A percentile compares a stretch with the other conserved stretches of the same genome.
Conservation (phyloP, 306 rosid species). For the Cicer arietinum region DNA sequence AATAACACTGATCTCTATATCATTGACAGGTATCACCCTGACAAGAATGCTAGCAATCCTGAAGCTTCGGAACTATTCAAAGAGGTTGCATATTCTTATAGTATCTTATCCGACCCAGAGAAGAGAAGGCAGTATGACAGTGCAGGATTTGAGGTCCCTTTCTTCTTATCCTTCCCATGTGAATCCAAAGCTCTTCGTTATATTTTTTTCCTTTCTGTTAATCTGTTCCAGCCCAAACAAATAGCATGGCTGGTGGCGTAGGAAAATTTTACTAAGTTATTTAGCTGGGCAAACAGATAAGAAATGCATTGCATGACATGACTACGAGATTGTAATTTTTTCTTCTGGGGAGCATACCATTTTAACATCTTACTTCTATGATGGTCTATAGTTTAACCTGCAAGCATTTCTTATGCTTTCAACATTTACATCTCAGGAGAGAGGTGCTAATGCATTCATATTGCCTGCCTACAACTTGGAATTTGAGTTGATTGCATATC, state of each 20-base stretch:
- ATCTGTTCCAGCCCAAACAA: constrained; percentile 7
- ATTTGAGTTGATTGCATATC: constrained; percentile 8
- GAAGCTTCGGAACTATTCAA: constrained; percentile 95
- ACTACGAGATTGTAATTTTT: constrained; percentile 7
- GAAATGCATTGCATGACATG: constrained; percentile 1
- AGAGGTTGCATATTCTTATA: constrained; percentile 94
- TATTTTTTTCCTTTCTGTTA: constrained; percentile 14
- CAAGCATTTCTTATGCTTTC: constrained; percentile 6
- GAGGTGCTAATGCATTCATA: constrained; percentile 23
- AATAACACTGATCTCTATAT: constrained; percentile 8
- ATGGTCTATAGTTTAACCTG: constrained; percentile 24
- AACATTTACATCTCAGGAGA: constrained; percentile 18
- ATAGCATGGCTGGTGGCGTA: constrained; percentile 21
- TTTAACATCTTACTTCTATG: constrained; percentile 8
- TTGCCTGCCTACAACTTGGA: constrained; percentile 9
- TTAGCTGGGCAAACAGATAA: background rate
- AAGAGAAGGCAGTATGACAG: constrained; percentile 95
- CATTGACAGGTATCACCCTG: constrained; percentile 86
- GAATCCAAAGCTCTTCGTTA: constrained; percentile 11
- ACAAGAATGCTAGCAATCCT: constrained; percentile 90
- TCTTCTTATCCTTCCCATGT: constrained; percentile 37
- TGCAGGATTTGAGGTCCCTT: constrained; percentile 91
- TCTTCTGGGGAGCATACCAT: constrained; percentile 8
- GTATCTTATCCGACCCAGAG: constrained; percentile 96
- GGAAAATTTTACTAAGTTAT: constrained; percentile 7